Evolutionary conservation across 2,329 filamentous ascomycete genomes (phyloP), one percentile per base, ranked within the genome.

Genomic region (Endoconidiophora polonica): DNA sequence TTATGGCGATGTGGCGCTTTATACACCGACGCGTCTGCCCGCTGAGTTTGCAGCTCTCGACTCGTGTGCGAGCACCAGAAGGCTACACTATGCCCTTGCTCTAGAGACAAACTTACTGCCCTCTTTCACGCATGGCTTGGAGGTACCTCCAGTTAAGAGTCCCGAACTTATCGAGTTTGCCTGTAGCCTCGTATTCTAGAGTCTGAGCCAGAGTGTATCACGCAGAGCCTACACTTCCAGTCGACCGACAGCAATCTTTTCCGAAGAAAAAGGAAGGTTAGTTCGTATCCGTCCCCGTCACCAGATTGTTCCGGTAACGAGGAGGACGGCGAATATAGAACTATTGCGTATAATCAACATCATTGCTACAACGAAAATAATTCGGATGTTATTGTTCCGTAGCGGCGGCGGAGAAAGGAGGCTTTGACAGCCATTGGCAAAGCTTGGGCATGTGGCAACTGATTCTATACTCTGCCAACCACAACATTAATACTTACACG

Each of bases 381-480:
- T 12, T 6, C 33, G 3, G 47, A 49, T 14, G 18, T 9, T 14
- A 36, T 49, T 12, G 29, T 49, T 20, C 47, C 47, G 9, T 49
- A 40, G 47, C 47, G 47, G 9, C 41, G 22, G 3, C 47, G 41
- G 3, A 29, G 47, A 7, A 44, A 40, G 7, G 29, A 3, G 3
- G 22, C 20, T 49, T 9, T 16, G 4, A 10, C 9, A 33, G 29
- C 29, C 29, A 9, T 12, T 33, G 29, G 29, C 9, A 33, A 33
- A 33, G 59, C 29, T 61, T 66, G 53, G 67, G 68, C 55, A 68
- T 74, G 52, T 87, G 80, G 70, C 67, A 81, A 52, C 56, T 90
- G 52, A 73, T 90, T 60, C 63, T 88, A 62, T 78, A 84, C 60
- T 88, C 81, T 60, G 71, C 72, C 52, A 77, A 86, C 61, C 77